These are phyloP conservation scores for Xylaria polymorpha DNA, from an alignment of 2,329 filamentous ascomycete genomes.

Conservation along the genomic window DNA sequence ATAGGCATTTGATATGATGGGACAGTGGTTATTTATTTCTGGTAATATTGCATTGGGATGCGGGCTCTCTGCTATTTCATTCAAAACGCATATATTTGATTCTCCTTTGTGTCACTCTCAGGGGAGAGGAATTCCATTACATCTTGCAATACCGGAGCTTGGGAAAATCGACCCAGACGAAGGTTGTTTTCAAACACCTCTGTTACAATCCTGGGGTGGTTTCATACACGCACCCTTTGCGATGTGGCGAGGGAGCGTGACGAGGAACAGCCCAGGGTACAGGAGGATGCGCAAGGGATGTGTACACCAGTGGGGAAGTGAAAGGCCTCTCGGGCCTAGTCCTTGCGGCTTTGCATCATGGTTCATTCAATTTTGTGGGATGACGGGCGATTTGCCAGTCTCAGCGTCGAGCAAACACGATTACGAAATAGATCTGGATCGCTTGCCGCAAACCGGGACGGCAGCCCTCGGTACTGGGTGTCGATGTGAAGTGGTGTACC, in stretches of 20 bases:
- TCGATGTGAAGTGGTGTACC: conserved; percentile 25
- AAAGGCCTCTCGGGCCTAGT: conserved; percentile 2
- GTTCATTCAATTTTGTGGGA: conserved; percentile 30
- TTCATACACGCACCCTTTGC: conserved; percentile 4
- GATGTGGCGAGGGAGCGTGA: not conserved
- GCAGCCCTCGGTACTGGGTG: conserved; percentile 10
- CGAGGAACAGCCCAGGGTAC: not conserved
- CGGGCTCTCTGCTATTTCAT: conserved; percentile 47
- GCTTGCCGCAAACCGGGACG: conserved; percentile 18
- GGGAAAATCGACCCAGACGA: conserved; percentile 9
- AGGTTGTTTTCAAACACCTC: conserved; percentile 16
- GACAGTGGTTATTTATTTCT: conserved; percentile 54
- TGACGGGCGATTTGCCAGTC: conserved; percentile 22
- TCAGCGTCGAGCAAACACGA: conserved; percentile 26
- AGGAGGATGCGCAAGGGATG: conserved; percentile 18
- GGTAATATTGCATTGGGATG: conserved; percentile 63
- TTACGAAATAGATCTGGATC: conserved; percentile 40
- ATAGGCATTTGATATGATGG: conserved; percentile 50
- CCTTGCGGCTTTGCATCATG: conserved; percentile 21
- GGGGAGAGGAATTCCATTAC: conserved; percentile 13
- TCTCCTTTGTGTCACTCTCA: conserved; percentile 39
- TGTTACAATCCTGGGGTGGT: not conserved
- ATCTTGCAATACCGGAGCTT: conserved; percentile 27
- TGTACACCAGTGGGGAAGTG: conserved; percentile 29
- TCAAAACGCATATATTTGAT: conserved; percentile 48